Evolutionary conservation across 2,329 filamentous ascomycete genomes (phyloP), one percentile per base, ranked within the genome.

Genomic region (Fusarium lyarnte): DNA sequence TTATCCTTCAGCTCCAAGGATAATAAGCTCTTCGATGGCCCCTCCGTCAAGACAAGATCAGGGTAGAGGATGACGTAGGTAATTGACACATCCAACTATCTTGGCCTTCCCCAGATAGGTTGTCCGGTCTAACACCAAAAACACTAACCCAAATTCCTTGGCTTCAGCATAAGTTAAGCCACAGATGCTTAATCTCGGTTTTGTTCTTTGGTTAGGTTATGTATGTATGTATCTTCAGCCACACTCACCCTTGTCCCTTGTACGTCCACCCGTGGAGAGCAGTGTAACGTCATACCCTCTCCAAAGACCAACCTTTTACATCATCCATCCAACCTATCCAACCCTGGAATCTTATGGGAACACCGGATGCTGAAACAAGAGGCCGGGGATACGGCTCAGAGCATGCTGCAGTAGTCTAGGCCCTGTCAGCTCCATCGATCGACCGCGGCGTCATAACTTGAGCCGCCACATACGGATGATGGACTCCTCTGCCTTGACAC

Each of bases 391-490:
- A 51, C 52, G 47, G 42, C 49, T 41, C 31, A 33, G 31, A 45
- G 42, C 38, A 38, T 57, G 45, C 49, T 47, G 43, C 23, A 36
- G 49, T 25, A 38, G 19, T 21, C 19, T 16, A 47, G 41, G 51
- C 43, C 36, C 47, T 63, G 55, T n/a, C 67, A 41, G 41, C 39
- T 51, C 47, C 60, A 67, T 67, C 51, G 49, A 70, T 70, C 57
- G 66, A 58, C 66, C 49, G 42, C 45, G 70, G 70, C 70, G 70
- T 73, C 70, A 73, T 73, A 57, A 55, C 29, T 55, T 38, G 65
- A 59, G 55, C 65, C 54, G 69, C 70, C 70, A 70, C 65, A 59
- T 62, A 61, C 60, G 39, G 51, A 68, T 54, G 49, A 46, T 57
- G 41, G 41, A 21, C 43, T 49, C 43, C 23, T 54, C 33, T 57